Evolutionary conservation across 129 eudicot species (phyloP), one percentile per base, ranked within the genome.

Genomic region (Dittrichia graveolens): DNA sequence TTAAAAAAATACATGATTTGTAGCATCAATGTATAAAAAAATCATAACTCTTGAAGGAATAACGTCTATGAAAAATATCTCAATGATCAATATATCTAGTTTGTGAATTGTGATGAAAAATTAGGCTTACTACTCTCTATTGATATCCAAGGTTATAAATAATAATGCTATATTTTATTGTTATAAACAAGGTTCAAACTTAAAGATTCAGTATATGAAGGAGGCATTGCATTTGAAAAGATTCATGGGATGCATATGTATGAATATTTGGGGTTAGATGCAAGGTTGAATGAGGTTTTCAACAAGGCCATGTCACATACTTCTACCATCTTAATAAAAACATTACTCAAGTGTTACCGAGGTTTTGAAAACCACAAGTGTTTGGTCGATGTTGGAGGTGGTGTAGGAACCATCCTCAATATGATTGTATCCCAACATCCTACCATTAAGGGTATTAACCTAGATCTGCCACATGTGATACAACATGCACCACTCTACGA

Each of bases 341-440:
- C n/a, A n/a, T n/a, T 77, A 15, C 69, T 77, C 37, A 42, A 44
- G 52, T 18, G 5, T 44, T 77, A 77, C 55, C 61, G 67, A 34
- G 81, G 81, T 43, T 78, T 78, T 42, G 61, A 69, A 16, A 37
- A 69, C 35, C 45, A 69, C 8, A 41, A 78, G 8, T 34, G 19
- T 16, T 16, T 78, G 39, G 76, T 78, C 0, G 82, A 78, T 69
- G 82, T 77, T 4, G 81, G 76, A 48, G 81, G 81, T 16, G 81
- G 81, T 34, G 63, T 77, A 10, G 81, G 81, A 50, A 19, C 38
- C 4, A 59, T 71, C 31, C 75, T 77, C 50, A 52, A n/a, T 3
- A 8, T 37, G 16, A 69, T 77, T 6, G 34, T 55, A 16, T 40
- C 75, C 0, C 69, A 77, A 48, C 49, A 68, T 45, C 75, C 81